Conservation (phyloP, 306 rosid species). For the Pterocarpus santalinus region DNA sequence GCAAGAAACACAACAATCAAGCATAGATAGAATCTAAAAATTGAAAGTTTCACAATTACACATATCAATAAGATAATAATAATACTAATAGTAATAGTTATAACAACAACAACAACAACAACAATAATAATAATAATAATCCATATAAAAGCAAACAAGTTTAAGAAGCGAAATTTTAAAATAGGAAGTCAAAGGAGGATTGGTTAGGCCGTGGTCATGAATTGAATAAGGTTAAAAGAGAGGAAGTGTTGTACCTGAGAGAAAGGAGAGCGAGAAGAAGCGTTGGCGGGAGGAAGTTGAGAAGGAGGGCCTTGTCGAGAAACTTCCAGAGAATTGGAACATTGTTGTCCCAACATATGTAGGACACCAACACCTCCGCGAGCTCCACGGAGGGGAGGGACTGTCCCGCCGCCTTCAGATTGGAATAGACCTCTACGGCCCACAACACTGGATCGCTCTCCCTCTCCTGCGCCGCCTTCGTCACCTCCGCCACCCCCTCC, state of each 20-base stretch:
- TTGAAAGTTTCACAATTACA: no score
- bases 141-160: no score
- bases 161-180: no score
- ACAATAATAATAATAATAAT: no score
- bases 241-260: conserved; percentile 48
- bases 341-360: conserved; percentile 96
- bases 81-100: no score
- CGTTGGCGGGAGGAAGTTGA: conserved; percentile 81
- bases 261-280: conserved; percentile 86
- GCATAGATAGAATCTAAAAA: background rate
- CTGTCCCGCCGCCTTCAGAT: conserved; percentile 78
- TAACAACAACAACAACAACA: no score
- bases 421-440: conserved; percentile 81
- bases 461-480: conserved; percentile 79
- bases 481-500: conserved; percentile 74
- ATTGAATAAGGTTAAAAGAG: no score
- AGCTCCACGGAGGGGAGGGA: conserved; percentile 79
- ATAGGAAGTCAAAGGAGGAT: no score
- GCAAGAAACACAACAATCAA: background rate
- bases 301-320: conserved; percentile 77
- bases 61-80: no score
- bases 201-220: no score
- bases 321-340: conserved; percentile 94
- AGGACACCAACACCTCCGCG: conserved; percentile 73
- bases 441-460: conserved; percentile 83